Percentiles rank a stretch among this genome's conserved stretches.
Evolutionary conservation across 495 filamentous ascomycete species (phyloP).

Genomic region (Penicillium chermesinum): DNA sequence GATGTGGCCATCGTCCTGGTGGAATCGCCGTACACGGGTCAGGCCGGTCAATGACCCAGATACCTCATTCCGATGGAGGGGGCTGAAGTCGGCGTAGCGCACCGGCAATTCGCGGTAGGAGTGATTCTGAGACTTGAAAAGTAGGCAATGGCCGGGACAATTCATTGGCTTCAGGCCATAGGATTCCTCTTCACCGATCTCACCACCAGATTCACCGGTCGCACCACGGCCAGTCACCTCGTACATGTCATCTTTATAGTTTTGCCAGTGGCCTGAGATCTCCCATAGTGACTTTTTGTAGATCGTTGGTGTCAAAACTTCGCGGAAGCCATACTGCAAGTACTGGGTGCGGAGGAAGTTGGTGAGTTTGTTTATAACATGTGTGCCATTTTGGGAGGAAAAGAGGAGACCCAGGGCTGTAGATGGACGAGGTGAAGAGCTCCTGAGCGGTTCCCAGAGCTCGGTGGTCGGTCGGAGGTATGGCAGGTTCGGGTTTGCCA

Average conservation of each 20-base stretch:
- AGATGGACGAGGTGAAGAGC: constrained; percentile 71
- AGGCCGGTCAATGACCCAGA: constrained; percentile 82
- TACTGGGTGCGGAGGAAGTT: constrained; percentile 85
- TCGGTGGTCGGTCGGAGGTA: constrained; percentile 58
- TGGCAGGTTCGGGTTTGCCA: constrained; percentile 16
- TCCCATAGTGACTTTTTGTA: constrained; percentile 91
- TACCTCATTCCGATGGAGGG: constrained; percentile 84
- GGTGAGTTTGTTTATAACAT: constrained; percentile 81
- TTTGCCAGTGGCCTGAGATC: constrained; percentile 85
- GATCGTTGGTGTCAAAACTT: constrained; percentile 89
- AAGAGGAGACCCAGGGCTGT: constrained; percentile 83
- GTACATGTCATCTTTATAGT: constrained; percentile 95
- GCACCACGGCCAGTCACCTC: constrained; percentile 64
- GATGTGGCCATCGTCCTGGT: constrained; percentile 94
- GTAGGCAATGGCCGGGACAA: constrained; percentile 88
- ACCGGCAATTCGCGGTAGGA: constrained; percentile 82
- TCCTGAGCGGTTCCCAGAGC: constrained; percentile 63
- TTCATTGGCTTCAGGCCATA: constrained; percentile 98
- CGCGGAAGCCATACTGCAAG: constrained; percentile 78
- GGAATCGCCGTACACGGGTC: constrained; percentile 86
- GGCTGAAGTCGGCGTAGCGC: constrained; percentile 89
- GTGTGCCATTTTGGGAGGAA: constrained; percentile 82
- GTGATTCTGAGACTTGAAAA: constrained; percentile 67
- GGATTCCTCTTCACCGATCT: constrained; percentile 61
- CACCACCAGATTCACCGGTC: constrained; percentile 39